Percentiles rank a stretch among this genome's conserved stretches.
Conservation (phyloP, 257 asterid genomes). For the Salvia miltiorrhiza region DNA sequence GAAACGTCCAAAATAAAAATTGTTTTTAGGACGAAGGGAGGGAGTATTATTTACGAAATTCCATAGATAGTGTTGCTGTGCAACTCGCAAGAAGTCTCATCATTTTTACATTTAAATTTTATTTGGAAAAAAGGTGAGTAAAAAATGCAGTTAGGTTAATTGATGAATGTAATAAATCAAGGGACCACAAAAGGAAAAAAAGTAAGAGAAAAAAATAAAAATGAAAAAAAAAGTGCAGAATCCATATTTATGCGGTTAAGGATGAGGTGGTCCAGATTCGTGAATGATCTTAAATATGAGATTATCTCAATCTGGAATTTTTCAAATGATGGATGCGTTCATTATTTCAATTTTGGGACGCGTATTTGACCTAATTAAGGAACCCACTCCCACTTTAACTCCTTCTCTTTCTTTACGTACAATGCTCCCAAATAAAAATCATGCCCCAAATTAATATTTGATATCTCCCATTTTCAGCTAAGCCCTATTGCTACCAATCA, state of each 20-base stretch:
- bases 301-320: constrained; percentile 7
- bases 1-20: too few species aligned
- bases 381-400: constrained; percentile 15
- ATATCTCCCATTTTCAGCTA: not conserved
- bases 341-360: constrained; percentile 17
- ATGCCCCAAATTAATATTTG: not conserved
- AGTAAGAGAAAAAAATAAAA: constrained; percentile 4
- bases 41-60: too few species aligned
- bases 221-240: constrained; percentile 21
- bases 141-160: constrained; percentile 16
- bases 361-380: constrained; percentile 33
- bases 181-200: constrained; percentile 38
- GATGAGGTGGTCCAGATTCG: constrained; percentile 51
- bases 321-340: constrained; percentile 1
- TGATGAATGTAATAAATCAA: constrained; percentile 21
- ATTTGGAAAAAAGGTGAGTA: too few species aligned
- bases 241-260: constrained; percentile 32
- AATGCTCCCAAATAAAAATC: not conserved
- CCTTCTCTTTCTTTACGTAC: constrained; percentile 2
- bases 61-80: too few species aligned
- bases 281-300: constrained; percentile 17
- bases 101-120: too few species aligned
- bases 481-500: not conserved
- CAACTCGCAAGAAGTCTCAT: too few species aligned
- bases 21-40: too few species aligned